phyloP scores from a whole-genome alignment of 768 basidiomycete genomes.

The Coprinellus aureogranulatus region DNA sequence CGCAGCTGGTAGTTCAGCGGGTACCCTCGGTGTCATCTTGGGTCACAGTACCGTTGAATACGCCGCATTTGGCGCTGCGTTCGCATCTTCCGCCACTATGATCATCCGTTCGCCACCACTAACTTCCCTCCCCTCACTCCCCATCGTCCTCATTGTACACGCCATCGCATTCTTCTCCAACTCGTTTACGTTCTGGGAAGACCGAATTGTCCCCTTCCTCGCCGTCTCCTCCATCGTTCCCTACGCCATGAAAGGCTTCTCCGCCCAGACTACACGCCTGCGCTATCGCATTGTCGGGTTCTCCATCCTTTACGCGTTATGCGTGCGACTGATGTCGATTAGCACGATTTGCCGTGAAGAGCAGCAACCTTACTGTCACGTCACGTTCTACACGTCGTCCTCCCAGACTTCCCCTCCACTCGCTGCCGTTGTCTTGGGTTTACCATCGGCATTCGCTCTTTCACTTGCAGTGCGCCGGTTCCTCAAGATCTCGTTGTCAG shows the following conservation, averaged over 20 bases:
- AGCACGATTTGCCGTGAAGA: slow-evolving; percentile 95
- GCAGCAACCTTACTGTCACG: slow-evolving; percentile 83
- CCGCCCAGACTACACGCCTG: slow-evolving; percentile 48
- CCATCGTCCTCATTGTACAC: slow-evolving; percentile 64
- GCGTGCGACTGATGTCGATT: slow-evolving; percentile 71
- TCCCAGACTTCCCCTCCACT: slow-evolving; percentile 64
- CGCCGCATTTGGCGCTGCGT: slow-evolving; percentile 45
- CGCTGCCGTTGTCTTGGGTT: slow-evolving; percentile 53
- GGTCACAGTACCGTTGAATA: slow-evolving; percentile 38
- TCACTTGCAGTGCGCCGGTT: slow-evolving; percentile 58
- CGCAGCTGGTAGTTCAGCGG: slow-evolving; percentile 37
- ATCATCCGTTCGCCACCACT: slow-evolving; percentile 40
- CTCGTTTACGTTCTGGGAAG: slow-evolving; percentile 98
- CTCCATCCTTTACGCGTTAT: slow-evolving; percentile 59
- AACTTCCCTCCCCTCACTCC: slow-evolving; percentile 26
- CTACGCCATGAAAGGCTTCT: slow-evolving; percentile 56
- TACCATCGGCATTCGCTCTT: slow-evolving; percentile 51
- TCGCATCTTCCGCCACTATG: slow-evolving; percentile 46
- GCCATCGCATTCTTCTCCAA: slow-evolving; percentile 82
- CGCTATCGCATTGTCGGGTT: slow-evolving; percentile 76
- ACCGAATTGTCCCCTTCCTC: slow-evolving; percentile 75
- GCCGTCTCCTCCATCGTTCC: slow-evolving; percentile 63
- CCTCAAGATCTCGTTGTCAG: slow-evolving; percentile 66
- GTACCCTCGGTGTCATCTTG: slow-evolving; percentile 20
- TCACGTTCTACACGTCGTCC: slow-evolving; percentile 84